Evolutionary conservation across 2,329 filamentous ascomycete genomes (phyloP), one percentile per base, ranked within the genome.

Genomic region (Aureobasidium mangrovei): DNA sequence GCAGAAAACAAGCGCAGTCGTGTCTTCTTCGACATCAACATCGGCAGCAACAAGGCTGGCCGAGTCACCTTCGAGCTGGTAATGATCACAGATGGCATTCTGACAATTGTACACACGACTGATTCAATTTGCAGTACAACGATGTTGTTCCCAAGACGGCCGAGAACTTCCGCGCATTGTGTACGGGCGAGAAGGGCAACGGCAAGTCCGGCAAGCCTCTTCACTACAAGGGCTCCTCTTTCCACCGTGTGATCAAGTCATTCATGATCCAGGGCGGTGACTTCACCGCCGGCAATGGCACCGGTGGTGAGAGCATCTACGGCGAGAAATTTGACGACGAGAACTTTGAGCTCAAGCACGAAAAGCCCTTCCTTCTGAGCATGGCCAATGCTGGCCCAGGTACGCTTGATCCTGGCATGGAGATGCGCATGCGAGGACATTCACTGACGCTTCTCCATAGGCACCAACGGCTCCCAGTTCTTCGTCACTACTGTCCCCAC

Each of bases 241-340:
- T 98, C 78, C 91, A 98, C 77, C 87, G 91, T 49, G 87, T 98
- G 60, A 98, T 98, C 76, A 96, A 96, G 78, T 82, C 88, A 65
- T 98, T 98, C 74, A 97, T 98, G 91, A 93, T 96, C 66, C 87
- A 96, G 75, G 91, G 93, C 67, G 91, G 93, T 72, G 93, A 97
- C 72, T 98, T 98, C 71, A 98, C 91, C 46, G 84, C 82, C 54
- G 89, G 89, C 69, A 91, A 97, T 69, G 93, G 91, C 61, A 97
- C 91, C 28, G 91, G 91, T 60, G 91, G 91, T 66, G 93, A 97
- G 76, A 93, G 87, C 60, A 97, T 98, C 71, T 98, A 97, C 68
- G 91, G 91, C 66, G 86, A 86, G 70, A 97, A 96, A 75, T 98
- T 98, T 65, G 87, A 88, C 64, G 91, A 98, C 65, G 91, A 98